Evolutionary conservation across 495 filamentous ascomycete genomes (phyloP), one percentile per base, ranked within the genome.

Genomic region (Tuber umbilicatum): DNA sequence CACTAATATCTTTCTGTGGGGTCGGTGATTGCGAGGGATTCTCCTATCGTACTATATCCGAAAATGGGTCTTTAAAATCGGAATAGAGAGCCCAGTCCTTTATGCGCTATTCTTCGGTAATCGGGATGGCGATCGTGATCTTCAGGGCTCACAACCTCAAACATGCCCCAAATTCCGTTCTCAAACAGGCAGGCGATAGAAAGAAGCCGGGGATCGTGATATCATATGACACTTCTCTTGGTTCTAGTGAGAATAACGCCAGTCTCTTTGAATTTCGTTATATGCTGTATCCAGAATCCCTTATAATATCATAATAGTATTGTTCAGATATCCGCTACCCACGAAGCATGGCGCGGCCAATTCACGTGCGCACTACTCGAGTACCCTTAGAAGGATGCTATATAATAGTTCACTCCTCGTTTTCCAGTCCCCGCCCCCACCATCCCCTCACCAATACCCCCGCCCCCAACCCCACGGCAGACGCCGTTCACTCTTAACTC

Each of bases 241-340:
- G 27, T 6, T 35, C 7, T 64, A 16, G 35, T 19, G 14, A 19
- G 55, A 17, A 19, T 14, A 35, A 35, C 14, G 31, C 7, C 27
- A 14, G n/a, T 17, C 55, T 35, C 55, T 35, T 35, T 31, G 16
- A 35, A 64, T 35, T 35, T 35, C 27, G 27, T 17, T 12, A 35
- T 35, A 35, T n/a, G 14, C 17, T 64, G 35, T 27, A 27, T 0
- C 1, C 1, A 31, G 14, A 69, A 76, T 42, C 27, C 43, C 31
- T 43, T 43, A 75, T 21, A 47, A 35, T 16, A 17, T 39, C 50
- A 75, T 37, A 75, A 68, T 70, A 23, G 45, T 47, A 76, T 42
- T 37, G 27, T 73, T 37, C 14, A 5, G 55, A n/a, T 9, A 60
- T 31, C 4, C 50, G 12, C 50, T 16, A 50, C 50, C 50, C 12